Conservation (phyloP, 305 asterid species). For the Fraxinus nigra region DNA sequence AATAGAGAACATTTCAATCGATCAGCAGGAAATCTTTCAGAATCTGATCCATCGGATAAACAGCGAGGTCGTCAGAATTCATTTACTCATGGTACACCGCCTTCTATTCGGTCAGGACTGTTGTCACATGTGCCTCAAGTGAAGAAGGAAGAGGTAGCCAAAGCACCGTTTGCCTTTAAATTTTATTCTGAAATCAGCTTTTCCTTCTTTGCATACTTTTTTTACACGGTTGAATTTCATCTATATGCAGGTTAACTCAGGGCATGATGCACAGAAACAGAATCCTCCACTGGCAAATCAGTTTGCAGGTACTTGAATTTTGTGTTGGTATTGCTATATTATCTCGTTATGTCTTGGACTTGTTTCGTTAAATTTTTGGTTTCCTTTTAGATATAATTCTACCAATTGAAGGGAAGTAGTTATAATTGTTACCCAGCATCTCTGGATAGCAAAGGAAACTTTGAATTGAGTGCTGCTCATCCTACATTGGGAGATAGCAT, state of each 20-base stretch:
- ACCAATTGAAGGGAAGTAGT: not conserved
- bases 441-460: not conserved
- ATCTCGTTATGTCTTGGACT: not conserved
- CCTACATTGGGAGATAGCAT: not conserved
- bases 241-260: constrained; percentile 38
- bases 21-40: constrained; percentile 42
- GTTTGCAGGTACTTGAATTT: constrained; percentile 40
- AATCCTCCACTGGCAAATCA: constrained; percentile 38
- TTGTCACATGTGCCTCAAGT: constrained; percentile 37
- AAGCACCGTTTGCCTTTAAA: constrained; percentile 2
- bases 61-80: constrained; percentile 50
- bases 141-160: constrained; percentile 65
- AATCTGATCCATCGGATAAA: constrained; percentile 46
- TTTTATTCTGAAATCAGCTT: not conserved
- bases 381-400: constrained; percentile 3
- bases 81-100: constrained; percentile 35
- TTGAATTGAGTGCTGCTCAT: not conserved
- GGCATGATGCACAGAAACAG: constrained; percentile 45
- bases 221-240: constrained; percentile 11
- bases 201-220: constrained; percentile 3
- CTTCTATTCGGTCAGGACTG: constrained; percentile 40
- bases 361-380: constrained; percentile 14
- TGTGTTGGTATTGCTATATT: not conserved
- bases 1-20: constrained; percentile 43
- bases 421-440: not conserved